Conservation (phyloP, 129 eudicot species). For the Apium graveolens region DNA sequence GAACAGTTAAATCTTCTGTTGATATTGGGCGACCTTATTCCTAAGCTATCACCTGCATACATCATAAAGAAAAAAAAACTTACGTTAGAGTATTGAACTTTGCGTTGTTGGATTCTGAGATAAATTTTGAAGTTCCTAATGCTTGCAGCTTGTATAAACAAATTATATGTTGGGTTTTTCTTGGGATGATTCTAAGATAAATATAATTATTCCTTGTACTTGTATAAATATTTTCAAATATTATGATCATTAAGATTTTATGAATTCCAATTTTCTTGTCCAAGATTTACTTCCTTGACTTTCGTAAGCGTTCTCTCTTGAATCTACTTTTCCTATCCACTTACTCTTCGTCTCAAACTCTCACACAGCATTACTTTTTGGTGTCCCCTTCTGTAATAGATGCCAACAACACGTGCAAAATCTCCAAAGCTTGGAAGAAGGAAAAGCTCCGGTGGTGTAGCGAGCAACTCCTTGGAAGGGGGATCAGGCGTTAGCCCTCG, state of each 20-base stretch:
- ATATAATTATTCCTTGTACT: not conserved
- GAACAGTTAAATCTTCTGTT: not conserved
- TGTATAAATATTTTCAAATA: not conserved
- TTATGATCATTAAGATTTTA: not conserved
- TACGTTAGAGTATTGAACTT: not conserved
- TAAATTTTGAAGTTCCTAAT: not conserved
- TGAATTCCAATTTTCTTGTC: not conserved
- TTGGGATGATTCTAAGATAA: not conserved
- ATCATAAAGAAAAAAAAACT: not conserved
- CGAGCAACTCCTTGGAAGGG: slow-evolving; percentile 20
- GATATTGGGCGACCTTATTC: not conserved
- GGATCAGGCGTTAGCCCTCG: slow-evolving; percentile 36
- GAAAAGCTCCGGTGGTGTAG: slow-evolving; percentile 32
- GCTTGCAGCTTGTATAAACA: not conserved
- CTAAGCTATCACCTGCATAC: not conserved
- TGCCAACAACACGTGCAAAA: slow-evolving; percentile 66
- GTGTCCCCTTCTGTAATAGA: slow-evolving; percentile 25
- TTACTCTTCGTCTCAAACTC: not conserved
- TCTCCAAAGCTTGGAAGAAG: slow-evolving; percentile 85
- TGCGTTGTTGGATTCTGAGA: not conserved
- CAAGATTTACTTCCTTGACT: not conserved
- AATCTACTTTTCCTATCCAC: slow-evolving; percentile 1
- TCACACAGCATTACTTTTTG: not conserved
- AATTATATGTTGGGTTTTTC: not conserved
- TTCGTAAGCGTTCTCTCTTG: not conserved